Base-by-base conservation (phyloP, 257 asterid genomes). In the Scutellaria barbata region DNA sequence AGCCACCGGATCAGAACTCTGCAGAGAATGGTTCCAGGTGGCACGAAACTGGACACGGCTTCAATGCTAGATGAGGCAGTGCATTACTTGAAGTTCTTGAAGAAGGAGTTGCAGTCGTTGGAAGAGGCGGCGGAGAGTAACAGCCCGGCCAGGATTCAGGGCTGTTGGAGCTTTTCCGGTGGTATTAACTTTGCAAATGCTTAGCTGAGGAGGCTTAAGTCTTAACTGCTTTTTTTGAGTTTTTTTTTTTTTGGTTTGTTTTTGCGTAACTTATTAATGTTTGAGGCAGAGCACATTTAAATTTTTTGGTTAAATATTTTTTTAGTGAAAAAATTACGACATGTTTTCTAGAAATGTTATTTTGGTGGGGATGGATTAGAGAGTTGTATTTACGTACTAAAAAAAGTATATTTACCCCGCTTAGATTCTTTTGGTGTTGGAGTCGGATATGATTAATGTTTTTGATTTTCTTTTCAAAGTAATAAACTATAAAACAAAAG, bases 41-140 rank as follows among this genome's bases (percentile, higher is more conserved):
- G 98, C 1, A 89, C 98, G 0, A 94, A 94, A 59, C 89, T 94
- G 98, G 98, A 94, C 74, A 94, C 98, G 12, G 98, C 97, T 17
- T 94, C 98, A 6, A 90, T 91, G 98, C 73, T 94, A 1, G 98
- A 94, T 12, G 98, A 94, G 82, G 97, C 98, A 1, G 86, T 94
- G 47, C 97, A 89, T 72, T 94, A 94, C 48, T 91, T 94, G 6
- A 94, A 94, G 68, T 94, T 91, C 69, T 67, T 91, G 86, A 91
- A 91, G 69, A 88, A 85, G 8, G 97, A 93, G 71, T 94, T 93
- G 50, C 92, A 88, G 66, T 86, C 92, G 0, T 74, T 93, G 3
- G 97, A 93, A 53, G 33, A 88, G 67, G 98, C 79, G 46, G 92
- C 87, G 12, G 89, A 83, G 4, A 76, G 47, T 30, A 4, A 4